phyloP scores from a whole-genome alignment of 495 filamentous ascomycete genomes.

The Penicillium paxilli region DNA sequence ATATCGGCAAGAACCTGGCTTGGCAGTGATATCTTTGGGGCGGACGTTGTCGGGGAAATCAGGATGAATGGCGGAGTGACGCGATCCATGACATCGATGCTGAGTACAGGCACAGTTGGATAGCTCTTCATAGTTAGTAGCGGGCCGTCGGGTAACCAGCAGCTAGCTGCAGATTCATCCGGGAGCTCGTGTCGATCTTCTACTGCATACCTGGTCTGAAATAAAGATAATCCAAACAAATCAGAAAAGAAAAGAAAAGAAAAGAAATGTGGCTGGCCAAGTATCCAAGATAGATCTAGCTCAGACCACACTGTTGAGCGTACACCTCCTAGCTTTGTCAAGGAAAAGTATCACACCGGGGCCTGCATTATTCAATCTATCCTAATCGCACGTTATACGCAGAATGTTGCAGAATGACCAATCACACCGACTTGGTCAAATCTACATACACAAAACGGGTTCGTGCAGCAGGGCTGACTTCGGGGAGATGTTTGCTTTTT shows the following conservation, averaged over 20 bases:
- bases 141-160: neutral
- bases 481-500: slow-evolving; percentile 1
- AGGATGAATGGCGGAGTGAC: neutral
- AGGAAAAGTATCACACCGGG: too few relatives aligned
- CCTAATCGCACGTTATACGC: neutral
- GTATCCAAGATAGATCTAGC: too few relatives aligned
- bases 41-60: neutral
- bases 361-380: neutral
- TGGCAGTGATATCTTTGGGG: neutral
- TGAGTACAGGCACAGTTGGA: too few relatives aligned
- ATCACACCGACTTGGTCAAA: neutral
- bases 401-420: neutral
- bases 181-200: neutral
- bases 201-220: too few relatives aligned
- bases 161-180: neutral
- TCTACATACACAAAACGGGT: neutral
- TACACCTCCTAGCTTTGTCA: too few relatives aligned
- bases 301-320: too few relatives aligned
- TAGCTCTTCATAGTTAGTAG: neutral
- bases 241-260: too few relatives aligned
- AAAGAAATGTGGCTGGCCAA: too few relatives aligned
- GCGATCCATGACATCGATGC: too few relatives aligned
- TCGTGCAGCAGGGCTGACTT: neutral
- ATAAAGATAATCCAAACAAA: too few relatives aligned
- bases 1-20: neutral